Evolutionary conservation across 768 basidiomycete genomes (phyloP), one percentile per base, ranked within the genome.

Genomic region (Calvatia gigantea): DNA sequence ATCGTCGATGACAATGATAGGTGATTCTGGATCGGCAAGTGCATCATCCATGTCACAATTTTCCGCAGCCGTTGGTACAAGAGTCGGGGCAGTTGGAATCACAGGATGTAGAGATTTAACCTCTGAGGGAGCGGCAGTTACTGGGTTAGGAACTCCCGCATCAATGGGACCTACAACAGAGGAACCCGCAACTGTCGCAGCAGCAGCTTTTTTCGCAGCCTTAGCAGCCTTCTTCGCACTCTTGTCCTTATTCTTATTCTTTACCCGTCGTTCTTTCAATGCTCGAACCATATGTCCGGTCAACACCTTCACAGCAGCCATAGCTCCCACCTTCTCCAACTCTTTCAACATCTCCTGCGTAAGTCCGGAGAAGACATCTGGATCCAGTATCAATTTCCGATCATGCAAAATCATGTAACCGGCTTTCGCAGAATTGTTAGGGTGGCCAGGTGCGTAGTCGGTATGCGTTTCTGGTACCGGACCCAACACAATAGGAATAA

Each of bases 201-300:
- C 59, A 46, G 53, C 57, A 17, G 57, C 61, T 56, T 67, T 70
- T 60, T 69, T 72, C 21, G 68, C 63, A 14, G 65, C 56, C 23
- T 54, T 61, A 57, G 23, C 60, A 63, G 43, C 65, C 66, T 61
- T 63, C 68, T 61, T 60, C 65, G 54, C 68, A 62, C 15, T 56
- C 73, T 75, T 65, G 23, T 75, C 78, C 61, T 74, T 72, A 56
- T 70, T 69, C 64, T 74, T 66, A 53, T 70, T 73, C 62, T 77
- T 77, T 48, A 79, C 77, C 61, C 78, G 66, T 60, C 75, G 81
- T 67, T 93, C 89, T 70, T 94, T 95, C 65, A 94, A 71, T 58
- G 86, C 89, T 51, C 87, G 81, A 39, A 93, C 89, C 67, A 95
- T 91, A 63, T 94, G 89, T 2, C 81, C 84, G 58, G 93, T 92